Percentiles rank a stretch among this genome's conserved stretches.
phyloP scores from a whole-genome alignment of 2,329 filamentous ascomycete species.

The Ophiostoma triangulosporum region DNA sequence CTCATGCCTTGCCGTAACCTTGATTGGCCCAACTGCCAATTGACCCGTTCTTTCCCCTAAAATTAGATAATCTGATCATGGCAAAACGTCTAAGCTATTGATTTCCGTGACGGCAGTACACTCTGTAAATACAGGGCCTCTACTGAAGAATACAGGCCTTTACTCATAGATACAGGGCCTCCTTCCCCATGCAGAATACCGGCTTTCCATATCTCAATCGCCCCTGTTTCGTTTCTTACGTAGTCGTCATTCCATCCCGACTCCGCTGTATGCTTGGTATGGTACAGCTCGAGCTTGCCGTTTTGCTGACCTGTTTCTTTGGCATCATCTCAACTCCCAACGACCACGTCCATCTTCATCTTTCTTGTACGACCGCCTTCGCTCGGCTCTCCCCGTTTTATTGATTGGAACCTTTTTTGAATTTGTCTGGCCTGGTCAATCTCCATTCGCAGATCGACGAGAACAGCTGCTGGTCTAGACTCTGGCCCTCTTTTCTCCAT shows the following conservation, averaged over 20 bases:
- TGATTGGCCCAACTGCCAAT: constrained; percentile 5
- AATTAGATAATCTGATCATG: not conserved
- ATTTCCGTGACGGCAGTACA: no score
- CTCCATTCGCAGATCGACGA: not conserved
- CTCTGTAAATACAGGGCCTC: no score
- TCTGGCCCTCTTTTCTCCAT: not conserved
- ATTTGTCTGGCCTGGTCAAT: not conserved
- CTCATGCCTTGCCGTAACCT: constrained; percentile 1
- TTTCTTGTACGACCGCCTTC: not conserved
- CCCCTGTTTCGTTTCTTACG: constrained; percentile 1
- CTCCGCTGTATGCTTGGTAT: not conserved
- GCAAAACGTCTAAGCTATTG: not conserved
- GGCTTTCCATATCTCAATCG: no score
- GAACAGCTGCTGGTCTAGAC: not conserved
- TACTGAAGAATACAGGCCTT: not conserved
- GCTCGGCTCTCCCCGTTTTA: not conserved
- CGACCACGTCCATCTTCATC: not conserved
- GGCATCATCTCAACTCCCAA: not conserved
- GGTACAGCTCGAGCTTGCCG: not conserved
- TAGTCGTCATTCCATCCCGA: not conserved
- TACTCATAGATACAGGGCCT: no score
- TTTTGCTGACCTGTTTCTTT: not conserved
- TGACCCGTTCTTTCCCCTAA: constrained; percentile 1
- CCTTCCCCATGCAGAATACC: no score
- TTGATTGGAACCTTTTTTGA: not conserved